Conservation (phyloP, 129 eudicot genomes). For the Apium graveolens region DNA sequence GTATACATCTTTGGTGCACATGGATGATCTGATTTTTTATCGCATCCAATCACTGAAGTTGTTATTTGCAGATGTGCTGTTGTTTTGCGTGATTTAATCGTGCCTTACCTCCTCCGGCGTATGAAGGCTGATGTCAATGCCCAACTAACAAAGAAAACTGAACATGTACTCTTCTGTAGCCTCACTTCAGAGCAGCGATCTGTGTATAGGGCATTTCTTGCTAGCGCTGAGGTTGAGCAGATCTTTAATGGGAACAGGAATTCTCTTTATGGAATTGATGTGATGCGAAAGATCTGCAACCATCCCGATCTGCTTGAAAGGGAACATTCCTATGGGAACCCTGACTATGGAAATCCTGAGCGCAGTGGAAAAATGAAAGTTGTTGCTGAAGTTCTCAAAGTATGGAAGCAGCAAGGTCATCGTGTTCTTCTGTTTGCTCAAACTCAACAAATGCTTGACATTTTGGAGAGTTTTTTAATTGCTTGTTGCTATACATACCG, state of each 20-base stretch:
- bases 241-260: slow-evolving; percentile 78
- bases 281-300: slow-evolving; percentile 95
- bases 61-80: slow-evolving; percentile 78
- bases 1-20: neutral
- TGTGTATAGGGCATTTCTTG: slow-evolving; percentile 79
- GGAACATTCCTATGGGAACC: slow-evolving; percentile 65
- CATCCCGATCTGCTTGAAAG: slow-evolving; percentile 96
- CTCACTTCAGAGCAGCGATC: slow-evolving; percentile 74
- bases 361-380: slow-evolving; percentile 96
- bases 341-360: slow-evolving; percentile 83
- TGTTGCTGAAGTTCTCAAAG: slow-evolving; percentile 67
- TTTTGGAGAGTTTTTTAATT: slow-evolving; percentile 65
- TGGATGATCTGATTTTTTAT: neutral
- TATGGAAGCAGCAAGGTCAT: slow-evolving; percentile 92
- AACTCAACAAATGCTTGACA: slow-evolving; percentile 96
- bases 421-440: slow-evolving; percentile 92
- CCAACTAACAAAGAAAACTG: slow-evolving; percentile 76
- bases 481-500: slow-evolving; percentile 49
- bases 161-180: slow-evolving; percentile 94
- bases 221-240: slow-evolving; percentile 95
- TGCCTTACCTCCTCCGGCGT: slow-evolving; percentile 95
- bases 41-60: neutral
- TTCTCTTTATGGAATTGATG: slow-evolving; percentile 89
- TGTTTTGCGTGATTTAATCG: slow-evolving; percentile 78
- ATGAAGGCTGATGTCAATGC: slow-evolving; percentile 97